A percentile compares a stretch with the other conserved stretches of the same genome.
phyloP scores from a whole-genome alignment of 1,284 basidiomycete genomes.

The Lentinula novae-zelandiae region DNA sequence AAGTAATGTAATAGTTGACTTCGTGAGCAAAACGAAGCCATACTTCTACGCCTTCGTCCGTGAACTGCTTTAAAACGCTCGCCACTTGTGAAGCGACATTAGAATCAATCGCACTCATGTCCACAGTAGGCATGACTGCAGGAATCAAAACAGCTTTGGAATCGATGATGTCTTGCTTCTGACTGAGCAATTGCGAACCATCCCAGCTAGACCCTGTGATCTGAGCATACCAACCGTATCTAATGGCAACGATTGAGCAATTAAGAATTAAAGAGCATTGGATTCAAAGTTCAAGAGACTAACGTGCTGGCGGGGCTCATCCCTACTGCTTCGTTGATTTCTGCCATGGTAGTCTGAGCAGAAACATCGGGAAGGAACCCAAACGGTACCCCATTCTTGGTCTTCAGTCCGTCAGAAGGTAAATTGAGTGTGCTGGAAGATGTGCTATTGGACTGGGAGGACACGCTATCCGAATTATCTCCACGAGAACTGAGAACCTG shows the following conservation, averaged over 20 bases:
- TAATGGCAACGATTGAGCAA: neutral
- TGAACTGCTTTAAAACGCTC: neutral
- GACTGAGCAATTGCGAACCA: neutral
- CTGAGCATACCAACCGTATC: neutral
- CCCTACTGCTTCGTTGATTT: neutral
- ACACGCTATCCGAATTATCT: neutral
- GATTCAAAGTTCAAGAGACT: neutral
- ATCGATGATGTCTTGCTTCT: neutral
- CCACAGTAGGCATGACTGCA: neutral
- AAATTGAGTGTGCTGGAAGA: neutral
- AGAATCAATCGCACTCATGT: neutral
- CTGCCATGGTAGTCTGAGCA: neutral
- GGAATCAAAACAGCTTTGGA: neutral
- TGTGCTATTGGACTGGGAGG: neutral
- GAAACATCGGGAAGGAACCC: neutral
- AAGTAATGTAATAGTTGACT: neutral
- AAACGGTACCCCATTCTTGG: neutral
- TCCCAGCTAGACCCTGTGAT: neutral
- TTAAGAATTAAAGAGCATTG: neutral
- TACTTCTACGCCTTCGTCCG: neutral
- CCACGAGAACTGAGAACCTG: neutral
- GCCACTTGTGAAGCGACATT: neutral
- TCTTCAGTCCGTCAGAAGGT: neutral
- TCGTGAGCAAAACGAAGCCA: neutral
- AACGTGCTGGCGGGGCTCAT: neutral